Evolutionary conservation across 192 early-diverging fungal genomes (phyloP), one percentile per base, ranked within the genome.

Genomic region (Coemansia umbellata): DNA sequence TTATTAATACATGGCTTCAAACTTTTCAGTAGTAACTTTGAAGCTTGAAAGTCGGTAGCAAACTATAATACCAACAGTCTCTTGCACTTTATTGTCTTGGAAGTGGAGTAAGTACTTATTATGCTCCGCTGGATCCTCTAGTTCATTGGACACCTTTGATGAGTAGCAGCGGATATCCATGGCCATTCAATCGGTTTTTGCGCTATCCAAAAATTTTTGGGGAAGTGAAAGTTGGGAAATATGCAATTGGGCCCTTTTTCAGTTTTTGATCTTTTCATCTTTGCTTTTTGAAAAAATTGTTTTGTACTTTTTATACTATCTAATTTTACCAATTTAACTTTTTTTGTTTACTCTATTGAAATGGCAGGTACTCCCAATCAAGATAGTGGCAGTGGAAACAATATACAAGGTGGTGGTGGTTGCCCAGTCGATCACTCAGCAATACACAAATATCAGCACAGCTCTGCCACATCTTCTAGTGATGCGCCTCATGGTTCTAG

Each of bases 371-470:
- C 15, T 10, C 15, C 15, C 27, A 17, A 15, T 32, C 48, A 50
- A 17, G 26, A 40, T 21, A 15, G 37, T 37, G 54, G 31, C 40
- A 39, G 19, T n/a, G 33, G n/a, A 15, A 24, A 42, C 15, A 31
- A 11, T 0, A 8, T 15, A 15, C 17, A 11, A 4, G n/a, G 17
- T 10, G 6, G 17, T 10, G 6, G 39, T 17, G 50, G 48, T 13
- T 68, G 66, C 17, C 66, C 66, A 0, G 58, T 69, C 5, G 54
- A 69, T 18, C 66, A 69, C 37, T 14, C 52, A 13, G 3, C 59
- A 4, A 27, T 5, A 21, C 4, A 9, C 47, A 43, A 22, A 19
- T 19, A 31, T 0, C 32, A 11, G 11, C 10, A 52, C 13, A 37
- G 42, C 31, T 21, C 41, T n/a, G n/a, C n/a, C n/a, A n/a, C n/a